Percentiles rank a stretch among this genome's conserved stretches.
Evolutionary conservation across 768 basidiomycete species (phyloP).

Genomic region (Kwoniella sp.): DNA sequence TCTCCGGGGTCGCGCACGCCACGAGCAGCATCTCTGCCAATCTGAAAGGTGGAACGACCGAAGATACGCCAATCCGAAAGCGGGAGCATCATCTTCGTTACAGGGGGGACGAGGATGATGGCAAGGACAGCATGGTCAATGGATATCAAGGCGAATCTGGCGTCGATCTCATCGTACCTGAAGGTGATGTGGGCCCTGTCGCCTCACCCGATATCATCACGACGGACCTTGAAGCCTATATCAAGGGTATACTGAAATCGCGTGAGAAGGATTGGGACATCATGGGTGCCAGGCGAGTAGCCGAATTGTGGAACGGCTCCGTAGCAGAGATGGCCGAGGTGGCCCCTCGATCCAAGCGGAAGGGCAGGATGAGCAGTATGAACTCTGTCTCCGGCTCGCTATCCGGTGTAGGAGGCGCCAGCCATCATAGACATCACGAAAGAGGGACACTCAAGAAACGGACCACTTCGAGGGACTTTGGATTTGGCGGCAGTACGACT

Average conservation of each 20-base stretch:
- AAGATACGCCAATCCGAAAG: constrained; percentile 40
- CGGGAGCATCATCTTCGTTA: constrained; percentile 44
- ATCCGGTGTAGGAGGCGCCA: background rate
- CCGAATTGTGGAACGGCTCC: constrained; percentile 41
- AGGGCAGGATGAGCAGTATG: constrained; percentile 15
- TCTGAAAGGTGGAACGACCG: constrained; percentile 41
- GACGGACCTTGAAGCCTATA: constrained; percentile 48
- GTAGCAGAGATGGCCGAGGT: constrained; percentile 10
- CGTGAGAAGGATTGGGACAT: constrained; percentile 47
- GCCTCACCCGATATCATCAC: constrained; percentile 51
- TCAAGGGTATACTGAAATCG: constrained; percentile 38
- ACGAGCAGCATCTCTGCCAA: constrained; percentile 37
- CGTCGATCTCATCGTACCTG: constrained; percentile 35
- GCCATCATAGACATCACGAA: constrained; percentile 4
- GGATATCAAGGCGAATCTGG: constrained; percentile 18
- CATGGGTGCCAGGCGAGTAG: constrained; percentile 42
- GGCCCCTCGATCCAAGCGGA: background rate
- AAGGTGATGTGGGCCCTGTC: constrained; percentile 35
- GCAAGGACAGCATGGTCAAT: constrained; percentile 1
- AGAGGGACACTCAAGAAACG: constrained; percentile 21
- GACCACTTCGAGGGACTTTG: constrained; percentile 27
- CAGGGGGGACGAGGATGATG: constrained; percentile 24
- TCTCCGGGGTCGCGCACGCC: constrained; percentile 43
- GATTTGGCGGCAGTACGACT: background rate
- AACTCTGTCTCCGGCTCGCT: background rate